Conservation (phyloP, 306 rosid species). For the Cucumis melo region DNA sequence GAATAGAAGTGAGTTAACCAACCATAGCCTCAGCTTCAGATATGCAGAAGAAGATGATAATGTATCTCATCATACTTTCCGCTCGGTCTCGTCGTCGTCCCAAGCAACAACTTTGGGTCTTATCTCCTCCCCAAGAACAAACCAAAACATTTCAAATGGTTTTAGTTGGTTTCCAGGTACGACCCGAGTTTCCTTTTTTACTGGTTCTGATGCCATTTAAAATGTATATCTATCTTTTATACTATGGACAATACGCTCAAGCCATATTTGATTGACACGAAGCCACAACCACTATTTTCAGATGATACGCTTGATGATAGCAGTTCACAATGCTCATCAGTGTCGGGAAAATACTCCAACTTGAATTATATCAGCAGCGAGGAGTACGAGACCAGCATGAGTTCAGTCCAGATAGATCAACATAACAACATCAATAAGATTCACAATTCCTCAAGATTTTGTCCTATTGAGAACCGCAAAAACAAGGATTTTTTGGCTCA, state of each 20-base stretch:
- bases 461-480: slow-evolving; percentile 30
- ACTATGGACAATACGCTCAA: neutral
- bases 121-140: slow-evolving; percentile 20
- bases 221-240: neutral
- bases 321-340: slow-evolving; percentile 64
- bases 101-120: slow-evolving; percentile 32
- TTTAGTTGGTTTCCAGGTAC: slow-evolving; percentile 49
- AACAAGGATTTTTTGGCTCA: slow-evolving; percentile 6
- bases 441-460: slow-evolving; percentile 38
- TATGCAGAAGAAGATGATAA: slow-evolving; percentile 28
- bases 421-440: slow-evolving; percentile 20
- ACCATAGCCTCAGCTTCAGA: slow-evolving; percentile 19
- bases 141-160: slow-evolving; percentile 22
- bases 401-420: slow-evolving; percentile 27
- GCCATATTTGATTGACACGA: neutral
- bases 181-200: neutral
- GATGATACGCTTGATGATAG: slow-evolving; percentile 53
- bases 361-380: slow-evolving; percentile 30
- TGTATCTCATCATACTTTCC: slow-evolving; percentile 24
- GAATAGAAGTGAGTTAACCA: slow-evolving; percentile 23
- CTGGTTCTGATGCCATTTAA: neutral
- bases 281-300: slow-evolving; percentile 19
- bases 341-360: slow-evolving; percentile 47
- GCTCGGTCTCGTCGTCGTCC: slow-evolving; percentile 46
- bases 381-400: slow-evolving; percentile 22